phyloP scores from a whole-genome alignment of 1,284 basidiomycete species.

The Fomitiporia mediterranea region DNA sequence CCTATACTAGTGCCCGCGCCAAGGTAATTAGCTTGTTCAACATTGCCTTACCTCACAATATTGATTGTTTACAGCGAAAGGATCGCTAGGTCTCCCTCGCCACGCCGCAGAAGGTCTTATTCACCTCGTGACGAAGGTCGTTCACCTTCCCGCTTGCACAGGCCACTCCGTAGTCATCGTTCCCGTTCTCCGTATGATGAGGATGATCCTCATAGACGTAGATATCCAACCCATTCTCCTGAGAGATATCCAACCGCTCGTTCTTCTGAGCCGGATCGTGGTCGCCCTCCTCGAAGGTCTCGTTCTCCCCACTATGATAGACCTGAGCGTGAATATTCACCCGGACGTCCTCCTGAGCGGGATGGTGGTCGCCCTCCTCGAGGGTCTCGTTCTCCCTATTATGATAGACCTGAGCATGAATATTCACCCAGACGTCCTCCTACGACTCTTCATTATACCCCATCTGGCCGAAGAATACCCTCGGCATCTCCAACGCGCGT shows the following conservation, averaged over 20 bases:
- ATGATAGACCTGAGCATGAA: neutral
- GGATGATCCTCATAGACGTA: too few species aligned
- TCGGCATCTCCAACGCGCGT: constrained; percentile 4
- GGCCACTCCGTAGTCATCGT: constrained; percentile 17
- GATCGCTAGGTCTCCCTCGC: constrained; percentile 21
- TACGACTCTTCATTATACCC: neutral
- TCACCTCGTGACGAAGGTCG: constrained; percentile 23
- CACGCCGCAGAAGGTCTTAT: constrained; percentile 25
- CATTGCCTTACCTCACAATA: neutral
- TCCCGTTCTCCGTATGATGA: constrained; percentile 10
- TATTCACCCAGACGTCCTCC: neutral
- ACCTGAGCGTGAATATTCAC: neutral
- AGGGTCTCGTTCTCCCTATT: neutral
- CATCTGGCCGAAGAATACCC: neutral
- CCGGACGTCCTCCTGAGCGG: neutral
- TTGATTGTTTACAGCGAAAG: neutral
- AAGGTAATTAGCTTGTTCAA: neutral
- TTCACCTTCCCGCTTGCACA: constrained; percentile 21
- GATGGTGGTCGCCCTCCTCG: neutral
- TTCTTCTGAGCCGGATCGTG: neutral
- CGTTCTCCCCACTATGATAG: neutral
- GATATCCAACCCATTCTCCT: too few species aligned
- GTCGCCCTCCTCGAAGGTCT: neutral
- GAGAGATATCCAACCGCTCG: too few species aligned
- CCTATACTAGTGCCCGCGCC: neutral